Evolutionary conservation across 2,329 filamentous ascomycete genomes (phyloP).

Genomic region (Aspergillus melleus): DNA sequence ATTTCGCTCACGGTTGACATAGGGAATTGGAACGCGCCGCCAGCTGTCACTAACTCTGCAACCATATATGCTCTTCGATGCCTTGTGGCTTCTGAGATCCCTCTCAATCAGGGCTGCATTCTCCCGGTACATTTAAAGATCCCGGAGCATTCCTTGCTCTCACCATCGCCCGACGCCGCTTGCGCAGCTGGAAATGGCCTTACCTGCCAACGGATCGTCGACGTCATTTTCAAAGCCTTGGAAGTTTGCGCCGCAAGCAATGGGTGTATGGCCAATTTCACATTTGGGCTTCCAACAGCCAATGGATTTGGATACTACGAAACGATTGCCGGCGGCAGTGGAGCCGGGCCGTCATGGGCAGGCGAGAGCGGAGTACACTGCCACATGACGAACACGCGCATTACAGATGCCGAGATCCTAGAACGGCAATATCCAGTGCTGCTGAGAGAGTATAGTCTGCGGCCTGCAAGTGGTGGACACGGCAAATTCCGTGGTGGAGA

Average conservation of each 20-base stretch:
- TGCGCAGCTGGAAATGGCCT: constrained; percentile 78
- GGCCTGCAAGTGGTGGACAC: constrained; percentile 61
- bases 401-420: constrained; percentile 78
- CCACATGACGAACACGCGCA: constrained; percentile 84
- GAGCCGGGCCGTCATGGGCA: constrained; percentile 71
- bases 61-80: constrained; percentile 80
- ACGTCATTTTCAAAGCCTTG: constrained; percentile 77
- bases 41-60: constrained; percentile 74
- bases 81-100: constrained; percentile 74
- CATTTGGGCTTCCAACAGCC: constrained; percentile 26
- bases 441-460: constrained; percentile 67
- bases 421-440: constrained; percentile 76
- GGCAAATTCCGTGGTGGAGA: constrained; percentile 72
- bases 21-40: constrained; percentile 60
- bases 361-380: constrained; percentile 76
- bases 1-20: too few relatives aligned
- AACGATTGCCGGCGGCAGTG: constrained; percentile 76
- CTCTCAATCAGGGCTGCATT: constrained; percentile 79
- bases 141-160: constrained; percentile 69
- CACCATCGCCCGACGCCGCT: constrained; percentile 69
- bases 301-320: constrained; percentile 73
- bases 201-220: constrained; percentile 74
- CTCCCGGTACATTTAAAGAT: constrained; percentile 71
- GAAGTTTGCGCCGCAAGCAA: constrained; percentile 72
- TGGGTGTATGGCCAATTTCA: constrained; percentile 71